Base-by-base conservation (phyloP, 495 filamentous ascomycete species). In the Apiosordaria backusii region DNA sequence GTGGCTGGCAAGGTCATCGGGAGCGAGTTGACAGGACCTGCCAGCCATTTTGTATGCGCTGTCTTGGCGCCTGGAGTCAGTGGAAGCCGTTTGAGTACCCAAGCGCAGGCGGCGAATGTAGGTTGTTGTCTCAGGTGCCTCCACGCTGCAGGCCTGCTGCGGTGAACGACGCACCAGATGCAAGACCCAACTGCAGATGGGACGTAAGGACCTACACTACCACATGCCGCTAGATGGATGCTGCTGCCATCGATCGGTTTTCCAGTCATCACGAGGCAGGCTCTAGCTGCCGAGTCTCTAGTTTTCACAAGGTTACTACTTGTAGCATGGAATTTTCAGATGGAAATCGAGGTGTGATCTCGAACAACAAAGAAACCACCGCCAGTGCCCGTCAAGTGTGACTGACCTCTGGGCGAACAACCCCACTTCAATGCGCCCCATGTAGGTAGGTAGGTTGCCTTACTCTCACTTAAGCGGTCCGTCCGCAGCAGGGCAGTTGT, bases 401-500 rank as follows among this genome's bases (percentile, higher is more conserved):
- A 45, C 52, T 45, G 35, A 45, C 52, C 52, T 21, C 52, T 55
- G 52, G n/a, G 52, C 52, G 7, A 23, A 23, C n/a, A 55, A 19
- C 35, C 52, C 52, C n/a, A 55, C 52, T n/a, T 55, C 40, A 50
- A 50, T 55, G 52, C 52, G 52, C 52, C 52, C 52, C 35, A 45
- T 45, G 52, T 55, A 55, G 50, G 50, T 50, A 50, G 40, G 40
- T 54, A 54, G 52, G 52, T 45, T 45, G 35, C 35, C 35, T 45
- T 45, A 15, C 10, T 13, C 35, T 13, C 35, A 18, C 35, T 10
- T 15, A 15, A 45, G 35, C 35, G 10, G 35, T 15, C 35, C 35
- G 35, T 45, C 35, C 35, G 35, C 35, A 45, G 27, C 27, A 29
- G 27, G 16, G 52, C 52, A 54, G 52, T 54, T 54, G 52, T 54